Evolutionary conservation across 2,329 filamentous ascomycete genomes (phyloP).

Genomic region (Setomelanomma holmii): DNA sequence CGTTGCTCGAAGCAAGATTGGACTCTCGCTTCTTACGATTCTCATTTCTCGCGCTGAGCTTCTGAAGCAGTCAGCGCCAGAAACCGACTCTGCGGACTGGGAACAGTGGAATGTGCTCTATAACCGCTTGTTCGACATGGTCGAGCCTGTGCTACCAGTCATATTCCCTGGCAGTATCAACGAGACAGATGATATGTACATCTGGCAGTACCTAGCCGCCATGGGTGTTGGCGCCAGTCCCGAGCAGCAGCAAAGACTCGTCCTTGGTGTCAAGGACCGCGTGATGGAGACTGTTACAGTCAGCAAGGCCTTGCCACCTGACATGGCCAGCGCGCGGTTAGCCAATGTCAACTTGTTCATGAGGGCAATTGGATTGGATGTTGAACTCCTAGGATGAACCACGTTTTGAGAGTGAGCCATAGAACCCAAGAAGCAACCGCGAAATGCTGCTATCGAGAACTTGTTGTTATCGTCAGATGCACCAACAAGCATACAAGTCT

Average conservation of each 20-base stretch:
- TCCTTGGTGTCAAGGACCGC: constrained; percentile 95
- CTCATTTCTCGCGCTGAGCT: constrained; percentile 93
- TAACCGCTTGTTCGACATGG: constrained; percentile 82
- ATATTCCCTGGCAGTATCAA: constrained; percentile 94
- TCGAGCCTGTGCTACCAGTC: constrained; percentile 82
- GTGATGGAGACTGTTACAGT: constrained; percentile 94
- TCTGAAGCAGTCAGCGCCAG: constrained; percentile 80
- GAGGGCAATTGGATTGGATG: constrained; percentile 97
- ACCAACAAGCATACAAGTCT: neutral
- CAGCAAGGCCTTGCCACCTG: constrained; percentile 85
- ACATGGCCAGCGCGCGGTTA: constrained; percentile 82
- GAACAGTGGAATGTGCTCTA: constrained; percentile 84
- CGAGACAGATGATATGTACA: constrained; percentile 90
- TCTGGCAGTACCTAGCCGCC: constrained; percentile 96
- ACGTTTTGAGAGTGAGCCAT: neutral
- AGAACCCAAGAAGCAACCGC: constrained; percentile 1
- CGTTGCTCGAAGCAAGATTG: constrained; percentile 87
- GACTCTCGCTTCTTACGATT: constrained; percentile 89
- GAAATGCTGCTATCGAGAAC: too few species aligned
- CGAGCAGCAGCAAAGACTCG: constrained; percentile 92
- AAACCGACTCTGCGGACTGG: constrained; percentile 69
- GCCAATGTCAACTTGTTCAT: constrained; percentile 98
- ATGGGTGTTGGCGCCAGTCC: constrained; percentile 92
- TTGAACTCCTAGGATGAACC: constrained; percentile 73
- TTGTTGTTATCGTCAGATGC: too few species aligned